Evolutionary conservation across 2,329 filamentous ascomycete species (phyloP), one percentile per base, ranked within the genome.

Genomic region (Aureobasidium melanogenum): DNA sequence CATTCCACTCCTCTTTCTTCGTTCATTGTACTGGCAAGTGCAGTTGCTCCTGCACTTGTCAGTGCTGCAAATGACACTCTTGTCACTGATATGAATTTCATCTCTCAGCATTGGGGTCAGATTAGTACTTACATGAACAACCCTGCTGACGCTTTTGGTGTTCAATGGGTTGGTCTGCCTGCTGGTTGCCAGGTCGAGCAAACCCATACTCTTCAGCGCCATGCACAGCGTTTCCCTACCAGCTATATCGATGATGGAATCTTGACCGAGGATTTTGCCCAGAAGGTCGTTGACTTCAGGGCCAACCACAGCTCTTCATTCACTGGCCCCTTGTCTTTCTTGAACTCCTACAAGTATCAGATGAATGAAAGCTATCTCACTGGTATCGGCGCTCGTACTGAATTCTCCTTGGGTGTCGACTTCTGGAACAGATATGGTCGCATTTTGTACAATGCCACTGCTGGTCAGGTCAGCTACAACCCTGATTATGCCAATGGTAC

Each of bases 351-450:
- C 72, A 65, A 72, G 26, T 82, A 83, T 65, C 66, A 74, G 15
- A 65, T 83, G 66, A 71, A 74, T 12, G 70, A 73, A 22, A 73
- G 76, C 22, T 73, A 74, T 19, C 65, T 62, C 7, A 79, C 80
- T n/a, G 77, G 75, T 43, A 68, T 76, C 7, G 81, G 81, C 30
- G 81, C 80, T 12, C 67, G 70, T 1, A 80, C 80, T 2, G 80
- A 82, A 64, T 80, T 82, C 62, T 66, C 70, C 12, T 69, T 76
- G 10, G 82, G 81, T 10, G 77, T 79, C 6, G 69, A 73, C 14
- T 83, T 82, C 67, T 83, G 80, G 80, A 77, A 79, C 65, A 73
- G 75, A 41, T 84, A 84, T 63, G 82, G 82, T 5, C 73, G 82
- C 28, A 76, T 76, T 5, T 68, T 84, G 32, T 84, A 78, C 68